Conservation (phyloP, 805 yeast species). For the Torulaspora franciscae region DNA sequence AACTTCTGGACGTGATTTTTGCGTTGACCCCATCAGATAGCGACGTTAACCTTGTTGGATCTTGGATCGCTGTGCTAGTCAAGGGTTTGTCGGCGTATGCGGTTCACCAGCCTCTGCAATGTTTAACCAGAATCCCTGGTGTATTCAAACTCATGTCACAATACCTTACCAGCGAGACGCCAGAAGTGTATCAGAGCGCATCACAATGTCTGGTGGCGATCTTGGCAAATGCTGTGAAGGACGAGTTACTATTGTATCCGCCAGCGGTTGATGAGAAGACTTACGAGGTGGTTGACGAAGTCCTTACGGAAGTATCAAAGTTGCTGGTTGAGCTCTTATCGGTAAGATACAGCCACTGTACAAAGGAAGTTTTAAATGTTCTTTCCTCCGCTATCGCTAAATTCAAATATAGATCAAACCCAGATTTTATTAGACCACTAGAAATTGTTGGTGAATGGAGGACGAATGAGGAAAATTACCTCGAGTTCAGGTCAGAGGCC, state of each 20-base stretch:
- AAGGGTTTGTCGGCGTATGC: slow-evolving; percentile 63
- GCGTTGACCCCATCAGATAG: slow-evolving; percentile 75
- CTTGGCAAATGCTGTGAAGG: slow-evolving; percentile 61
- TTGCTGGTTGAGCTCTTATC: slow-evolving; percentile 56
- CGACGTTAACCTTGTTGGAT: slow-evolving; percentile 81
- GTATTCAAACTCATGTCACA: slow-evolving; percentile 52
- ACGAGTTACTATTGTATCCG: slow-evolving; percentile 52
- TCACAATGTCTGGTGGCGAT: slow-evolving; percentile 84
- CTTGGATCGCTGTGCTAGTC: slow-evolving; percentile 94
- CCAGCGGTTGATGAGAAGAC: slow-evolving; percentile 50
- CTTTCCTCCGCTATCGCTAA: slow-evolving; percentile 57
- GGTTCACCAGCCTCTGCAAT: slow-evolving; percentile 45
- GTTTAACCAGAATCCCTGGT: slow-evolving; percentile 53
- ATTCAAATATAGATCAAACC: slow-evolving; percentile 61
- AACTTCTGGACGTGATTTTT: slow-evolving; percentile 64
- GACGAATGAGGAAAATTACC: slow-evolving; percentile 57
- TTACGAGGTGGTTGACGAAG: slow-evolving; percentile 53
- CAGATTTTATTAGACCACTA: slow-evolving; percentile 62
- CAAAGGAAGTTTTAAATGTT: slow-evolving; percentile 67
- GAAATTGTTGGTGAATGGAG: slow-evolving; percentile 82
- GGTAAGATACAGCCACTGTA: slow-evolving; percentile 70
- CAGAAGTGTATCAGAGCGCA: slow-evolving; percentile 66
- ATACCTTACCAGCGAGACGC: slow-evolving; percentile 64
- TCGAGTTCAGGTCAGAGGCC: slow-evolving; percentile 64
- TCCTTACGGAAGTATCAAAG: slow-evolving; percentile 49